phyloP scores from a whole-genome alignment of 805 yeast species.

The Lipomyces spencermartinsiae region DNA sequence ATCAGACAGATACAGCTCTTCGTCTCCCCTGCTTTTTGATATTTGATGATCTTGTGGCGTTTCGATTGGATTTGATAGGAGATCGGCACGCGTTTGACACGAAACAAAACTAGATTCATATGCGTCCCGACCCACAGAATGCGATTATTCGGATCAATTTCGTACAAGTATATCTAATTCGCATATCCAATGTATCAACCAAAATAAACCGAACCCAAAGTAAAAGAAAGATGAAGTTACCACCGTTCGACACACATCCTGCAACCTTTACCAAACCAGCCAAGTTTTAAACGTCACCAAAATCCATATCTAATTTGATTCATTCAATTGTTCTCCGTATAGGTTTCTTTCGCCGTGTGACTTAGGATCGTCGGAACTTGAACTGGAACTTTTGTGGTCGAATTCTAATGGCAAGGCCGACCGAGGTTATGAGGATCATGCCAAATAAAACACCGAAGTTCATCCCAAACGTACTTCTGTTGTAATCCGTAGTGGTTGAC shows the following conservation, averaged over 20 bases:
- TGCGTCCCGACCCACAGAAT: neutral
- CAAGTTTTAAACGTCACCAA: neutral
- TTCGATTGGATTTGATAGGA: neutral
- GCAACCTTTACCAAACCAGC: neutral
- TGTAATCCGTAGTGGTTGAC: constrained; percentile 29
- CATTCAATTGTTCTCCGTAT: neutral
- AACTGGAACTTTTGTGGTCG: constrained; percentile 34
- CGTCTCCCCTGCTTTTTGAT: neutral
- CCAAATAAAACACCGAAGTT: constrained; percentile 17
- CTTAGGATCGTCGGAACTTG: constrained; percentile 4
- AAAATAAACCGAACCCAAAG: neutral
- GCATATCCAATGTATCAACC: neutral
- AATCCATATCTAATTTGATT: neutral
- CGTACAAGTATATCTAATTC: neutral
- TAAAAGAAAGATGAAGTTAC: neutral
- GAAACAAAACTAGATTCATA: neutral
- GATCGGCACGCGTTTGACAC: neutral
- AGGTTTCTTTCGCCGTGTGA: neutral
- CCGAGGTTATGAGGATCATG: constrained; percentile 18
- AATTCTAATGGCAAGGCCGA: constrained; percentile 32
- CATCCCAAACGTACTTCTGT: constrained; percentile 23
- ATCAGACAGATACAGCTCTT: neutral
- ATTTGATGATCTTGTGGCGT: constrained; percentile 1
- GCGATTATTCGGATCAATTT: neutral
- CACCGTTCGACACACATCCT: neutral